Evolutionary conservation across 805 yeast genomes (phyloP), one percentile per base, ranked within the genome.

Genomic region (Candida morakotiae): DNA sequence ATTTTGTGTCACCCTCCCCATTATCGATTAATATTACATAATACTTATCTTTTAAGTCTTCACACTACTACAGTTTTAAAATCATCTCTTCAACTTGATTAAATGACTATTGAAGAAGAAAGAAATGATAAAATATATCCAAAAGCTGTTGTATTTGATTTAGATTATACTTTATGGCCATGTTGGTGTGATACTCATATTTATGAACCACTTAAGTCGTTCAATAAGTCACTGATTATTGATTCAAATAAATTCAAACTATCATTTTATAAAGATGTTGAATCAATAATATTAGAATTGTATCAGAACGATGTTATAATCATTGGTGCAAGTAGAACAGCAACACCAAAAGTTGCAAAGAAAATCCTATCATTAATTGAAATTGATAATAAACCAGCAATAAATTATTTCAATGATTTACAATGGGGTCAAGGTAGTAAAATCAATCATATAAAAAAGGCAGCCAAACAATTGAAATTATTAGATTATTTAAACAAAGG

Each of bases 121-220:
- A n/a, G n/a, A n/a, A n/a, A n/a, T n/a, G n/a, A n/a, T n/a, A 29
- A 40, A 39, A 22, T 11, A 14, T 62, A 60, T 37, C 68, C 68
- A 3, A 42, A 42, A 8, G 79, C 76, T n/a, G 79, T 82, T 9
- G 88, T 83, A 0, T 81, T 83, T 53, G 93, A 83, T 46, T 60
- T 83, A 29, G 93, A 83, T 53, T 83, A 79, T 51, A 83, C 93
- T 0, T 57, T 83, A 23, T 83, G 93, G 93, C 89, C 84, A 35
- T 78, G 81, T 43, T 83, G 89, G 89, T 83, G 89, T 56, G 89
- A 83, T 48, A 82, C 87, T 1, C 89, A 83, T 50, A 67, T 84
- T 15, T 55, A 66, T 2, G 61, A 75, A 6, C 89, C 89, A 0
- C 40, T 81, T 16, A 64, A 63, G 37, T 50, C 64, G n/a, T 39